Percentiles rank a stretch among this genome's conserved stretches.
Evolutionary conservation across 805 yeast species (phyloP).

Genomic region (Candida cerambycidarum): DNA sequence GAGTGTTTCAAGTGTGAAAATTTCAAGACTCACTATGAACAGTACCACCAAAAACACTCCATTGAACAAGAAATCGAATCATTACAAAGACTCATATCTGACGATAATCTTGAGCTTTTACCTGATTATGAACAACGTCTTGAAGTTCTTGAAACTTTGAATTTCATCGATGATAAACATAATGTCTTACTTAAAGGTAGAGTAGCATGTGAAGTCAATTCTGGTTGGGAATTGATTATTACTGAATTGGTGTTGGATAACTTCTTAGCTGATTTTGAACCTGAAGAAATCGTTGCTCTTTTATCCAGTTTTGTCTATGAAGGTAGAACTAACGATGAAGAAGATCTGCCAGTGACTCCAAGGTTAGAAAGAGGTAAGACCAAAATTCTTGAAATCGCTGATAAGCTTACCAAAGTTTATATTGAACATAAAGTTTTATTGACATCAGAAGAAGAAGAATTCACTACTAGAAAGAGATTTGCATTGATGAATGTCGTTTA

Average conservation of each 20-base stretch:
- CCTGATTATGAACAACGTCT: conserved; percentile 94
- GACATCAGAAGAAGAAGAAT: conserved; percentile 83
- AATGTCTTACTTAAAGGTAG: conserved; percentile 87
- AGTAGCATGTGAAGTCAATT: conserved; percentile 84
- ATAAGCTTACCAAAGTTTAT: conserved; percentile 59
- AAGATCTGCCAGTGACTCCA: conserved; percentile 68
- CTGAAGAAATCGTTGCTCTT: conserved; percentile 95
- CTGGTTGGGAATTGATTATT: conserved; percentile 86
- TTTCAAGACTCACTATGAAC: conserved; percentile 46
- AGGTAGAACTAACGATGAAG: conserved; percentile 68
- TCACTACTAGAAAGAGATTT: conserved; percentile 79
- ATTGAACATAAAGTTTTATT: conserved; percentile 67
- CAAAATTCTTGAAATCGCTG: conserved; percentile 70
- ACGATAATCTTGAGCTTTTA: conserved; percentile 81
- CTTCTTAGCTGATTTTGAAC: conserved; percentile 87
- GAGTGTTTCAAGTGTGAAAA: conserved; percentile 37
- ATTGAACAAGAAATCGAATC: conserved; percentile 52
- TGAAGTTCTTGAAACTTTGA: conserved; percentile 72
- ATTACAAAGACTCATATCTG: conserved; percentile 66
- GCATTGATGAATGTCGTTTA: conserved; percentile 91
- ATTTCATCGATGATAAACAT: conserved; percentile 71
- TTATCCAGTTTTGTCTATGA: conserved; percentile 91
- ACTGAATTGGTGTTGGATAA: conserved; percentile 91
- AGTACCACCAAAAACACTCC: conserved; percentile 44
- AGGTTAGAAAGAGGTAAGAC: conserved; percentile 68